Evolutionary conservation across 495 filamentous ascomycete genomes (phyloP).

Genomic region (Viridothelium virens): DNA sequence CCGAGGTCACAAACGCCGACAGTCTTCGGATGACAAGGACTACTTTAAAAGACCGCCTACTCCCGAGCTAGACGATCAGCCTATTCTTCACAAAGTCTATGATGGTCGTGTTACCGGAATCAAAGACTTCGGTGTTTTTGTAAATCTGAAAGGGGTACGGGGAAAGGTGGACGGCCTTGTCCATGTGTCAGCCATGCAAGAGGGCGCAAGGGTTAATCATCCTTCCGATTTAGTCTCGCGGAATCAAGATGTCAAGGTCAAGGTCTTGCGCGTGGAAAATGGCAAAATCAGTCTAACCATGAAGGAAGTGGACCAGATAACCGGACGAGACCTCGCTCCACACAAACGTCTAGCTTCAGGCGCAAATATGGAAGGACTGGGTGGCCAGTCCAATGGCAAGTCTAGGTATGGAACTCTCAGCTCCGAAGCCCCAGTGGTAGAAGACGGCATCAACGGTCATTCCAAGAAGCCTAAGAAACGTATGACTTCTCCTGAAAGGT

Average conservation of each 20-base stretch:
- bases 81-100: conserved; percentile 81
- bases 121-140: conserved; percentile 93
- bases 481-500: conserved; percentile 90
- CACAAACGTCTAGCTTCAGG: conserved; percentile 78
- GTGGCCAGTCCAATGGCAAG: conserved; percentile 41
- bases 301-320: conserved; percentile 93
- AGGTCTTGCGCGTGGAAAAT: conserved; percentile 79
- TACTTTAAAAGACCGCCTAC: conserved; percentile 64
- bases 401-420: conserved; percentile 53
- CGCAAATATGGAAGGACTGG: conserved; percentile 78
- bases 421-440: conserved; percentile 57
- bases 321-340: conserved; percentile 75
- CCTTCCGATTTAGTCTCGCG: conserved; percentile 77
- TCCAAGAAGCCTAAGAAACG: conserved; percentile 65
- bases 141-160: conserved; percentile 77
- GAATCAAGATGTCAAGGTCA: conserved; percentile 84
- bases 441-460: conserved; percentile 48
- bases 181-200: conserved; percentile 89
- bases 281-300: conserved; percentile 79
- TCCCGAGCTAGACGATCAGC: conserved; percentile 71
- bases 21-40: conserved; percentile 51
- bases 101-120: conserved; percentile 81
- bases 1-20: conserved; percentile 31
- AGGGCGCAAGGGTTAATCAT: conserved; percentile 81
- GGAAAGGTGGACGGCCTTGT: conserved; percentile 91